Evolutionary conservation across 2,329 filamentous ascomycete genomes (phyloP).

Genomic region (Tolypocladium sp.): DNA sequence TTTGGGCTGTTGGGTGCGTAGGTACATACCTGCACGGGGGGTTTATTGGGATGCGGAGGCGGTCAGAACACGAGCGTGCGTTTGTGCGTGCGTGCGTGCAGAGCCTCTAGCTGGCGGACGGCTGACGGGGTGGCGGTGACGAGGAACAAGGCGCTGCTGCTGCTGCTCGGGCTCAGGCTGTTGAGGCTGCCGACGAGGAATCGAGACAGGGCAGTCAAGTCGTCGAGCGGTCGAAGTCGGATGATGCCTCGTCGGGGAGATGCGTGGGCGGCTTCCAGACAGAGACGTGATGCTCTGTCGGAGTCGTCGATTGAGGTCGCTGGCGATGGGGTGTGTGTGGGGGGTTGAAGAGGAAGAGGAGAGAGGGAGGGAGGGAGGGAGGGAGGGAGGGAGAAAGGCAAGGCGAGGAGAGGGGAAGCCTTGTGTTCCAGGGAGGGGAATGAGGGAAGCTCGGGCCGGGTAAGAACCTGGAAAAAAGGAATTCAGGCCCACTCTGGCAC

Average conservation of each 20-base stretch:
- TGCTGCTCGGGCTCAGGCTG: not conserved
- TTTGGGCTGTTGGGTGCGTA: not conserved
- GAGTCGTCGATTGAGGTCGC: not conserved
- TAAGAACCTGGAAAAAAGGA: not conserved
- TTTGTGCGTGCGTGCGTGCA: not conserved
- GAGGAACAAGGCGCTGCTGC: not conserved
- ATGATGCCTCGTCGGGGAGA: conserved; percentile 3
- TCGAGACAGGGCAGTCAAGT: not conserved
- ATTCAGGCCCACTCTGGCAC: not conserved
- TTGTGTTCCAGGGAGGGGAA: not conserved
- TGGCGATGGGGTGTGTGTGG: conserved; percentile 5
- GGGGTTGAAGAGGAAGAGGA: conserved; percentile 4
- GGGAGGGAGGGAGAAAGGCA: conserved; percentile 2
- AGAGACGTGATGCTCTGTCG: not conserved
- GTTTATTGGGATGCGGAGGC: not conserved
- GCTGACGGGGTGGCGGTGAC: conserved; percentile 2
- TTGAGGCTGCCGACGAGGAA: not conserved
- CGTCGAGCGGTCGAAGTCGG: not conserved
- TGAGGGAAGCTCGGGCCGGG: conserved; percentile 4
- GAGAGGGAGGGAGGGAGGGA: conserved; percentile 2
- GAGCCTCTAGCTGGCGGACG: conserved; percentile 2
- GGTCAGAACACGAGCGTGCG: not conserved
- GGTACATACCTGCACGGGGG: not conserved
- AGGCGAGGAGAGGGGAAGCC: conserved; percentile 1
- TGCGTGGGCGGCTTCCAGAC: not conserved